Conservation (phyloP, 768 basidiomycete species). For the Podaxis sp. region DNA sequence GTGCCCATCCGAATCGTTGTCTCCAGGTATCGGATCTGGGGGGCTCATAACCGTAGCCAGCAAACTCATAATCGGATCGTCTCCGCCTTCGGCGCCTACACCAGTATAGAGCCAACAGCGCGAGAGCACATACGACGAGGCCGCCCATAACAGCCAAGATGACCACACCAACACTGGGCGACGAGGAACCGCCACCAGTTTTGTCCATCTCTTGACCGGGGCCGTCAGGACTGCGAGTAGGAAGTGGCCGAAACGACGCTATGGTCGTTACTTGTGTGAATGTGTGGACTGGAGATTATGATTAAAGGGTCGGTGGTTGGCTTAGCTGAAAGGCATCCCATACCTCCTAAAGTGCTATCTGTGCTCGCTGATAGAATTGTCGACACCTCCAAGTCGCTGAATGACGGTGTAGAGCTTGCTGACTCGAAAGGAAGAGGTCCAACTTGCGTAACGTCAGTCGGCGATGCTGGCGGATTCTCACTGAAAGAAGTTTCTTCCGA, state of each 20-base stretch:
- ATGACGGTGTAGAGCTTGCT: neutral
- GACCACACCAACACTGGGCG: constrained; percentile 1
- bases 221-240: neutral
- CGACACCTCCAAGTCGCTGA: neutral
- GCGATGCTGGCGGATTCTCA: neutral
- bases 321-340: neutral
- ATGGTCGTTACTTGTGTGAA: constrained; percentile 1
- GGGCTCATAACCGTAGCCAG: neutral
- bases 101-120: constrained; percentile 1
- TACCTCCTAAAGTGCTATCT: constrained; percentile 2
- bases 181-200: neutral
- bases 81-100: neutral
- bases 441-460: neutral
- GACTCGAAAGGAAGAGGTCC: neutral
- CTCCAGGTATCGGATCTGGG: neutral
- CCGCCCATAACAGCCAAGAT: neutral
- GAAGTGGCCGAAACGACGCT: neutral
- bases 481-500: neutral
- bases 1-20: neutral
- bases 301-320: neutral
- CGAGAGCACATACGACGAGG: neutral
- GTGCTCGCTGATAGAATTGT: neutral
- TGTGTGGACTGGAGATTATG: neutral
- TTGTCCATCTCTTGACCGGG: neutral
- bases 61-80: neutral